A percentile compares a stretch with the other conserved stretches of the same genome.
phyloP scores from a whole-genome alignment of 495 filamentous ascomycete species.

The Podospora bellae-mahoneyi region DNA sequence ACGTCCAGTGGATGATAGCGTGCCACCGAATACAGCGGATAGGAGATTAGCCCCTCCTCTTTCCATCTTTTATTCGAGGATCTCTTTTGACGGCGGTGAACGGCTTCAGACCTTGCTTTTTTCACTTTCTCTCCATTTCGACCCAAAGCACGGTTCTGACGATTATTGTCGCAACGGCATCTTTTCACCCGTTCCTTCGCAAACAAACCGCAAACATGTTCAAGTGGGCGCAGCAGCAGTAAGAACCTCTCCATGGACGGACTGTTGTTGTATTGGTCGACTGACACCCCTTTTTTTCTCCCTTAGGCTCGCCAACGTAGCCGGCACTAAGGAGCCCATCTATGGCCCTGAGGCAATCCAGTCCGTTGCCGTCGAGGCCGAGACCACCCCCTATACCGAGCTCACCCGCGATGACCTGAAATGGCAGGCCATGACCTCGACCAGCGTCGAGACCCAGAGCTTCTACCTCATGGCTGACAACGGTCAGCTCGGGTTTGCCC shows the following conservation, averaged over 20 bases:
- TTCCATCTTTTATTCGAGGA: conserved; percentile 20
- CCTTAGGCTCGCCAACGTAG: conserved; percentile 78
- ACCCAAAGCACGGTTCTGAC: conserved; percentile 7
- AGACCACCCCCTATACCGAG: conserved; percentile 75
- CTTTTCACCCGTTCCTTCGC: conserved; percentile 11
- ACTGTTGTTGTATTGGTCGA: conserved; percentile 3
- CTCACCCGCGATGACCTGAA: conserved; percentile 70
- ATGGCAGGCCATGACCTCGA: conserved; percentile 79
- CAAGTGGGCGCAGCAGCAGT: conserved; percentile 51
- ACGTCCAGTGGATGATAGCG: conserved; percentile 16
- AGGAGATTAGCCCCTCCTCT: conserved; percentile 14
- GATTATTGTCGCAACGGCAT: conserved; percentile 1
- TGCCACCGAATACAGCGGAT: conserved; percentile 8
- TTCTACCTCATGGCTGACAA: conserved; percentile 85
- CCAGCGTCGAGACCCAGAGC: conserved; percentile 91
- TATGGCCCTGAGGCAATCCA: conserved; percentile 89
- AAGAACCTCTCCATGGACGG: conserved; percentile 19
- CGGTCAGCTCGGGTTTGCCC: conserved; percentile 72
- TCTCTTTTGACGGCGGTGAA: conserved; percentile 31
- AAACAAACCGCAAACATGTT: conserved; percentile 40
- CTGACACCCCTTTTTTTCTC: conserved; percentile 14
- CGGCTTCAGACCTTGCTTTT: conserved; percentile 9
- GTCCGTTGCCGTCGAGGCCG: conserved; percentile 75
- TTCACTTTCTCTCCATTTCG: conserved; percentile 14
- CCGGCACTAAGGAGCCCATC: conserved; percentile 92